These are phyloP conservation scores for Ustilago vetiveriae DNA, from an alignment of 1,284 basidiomycete species.

Conservation along the genomic window DNA sequence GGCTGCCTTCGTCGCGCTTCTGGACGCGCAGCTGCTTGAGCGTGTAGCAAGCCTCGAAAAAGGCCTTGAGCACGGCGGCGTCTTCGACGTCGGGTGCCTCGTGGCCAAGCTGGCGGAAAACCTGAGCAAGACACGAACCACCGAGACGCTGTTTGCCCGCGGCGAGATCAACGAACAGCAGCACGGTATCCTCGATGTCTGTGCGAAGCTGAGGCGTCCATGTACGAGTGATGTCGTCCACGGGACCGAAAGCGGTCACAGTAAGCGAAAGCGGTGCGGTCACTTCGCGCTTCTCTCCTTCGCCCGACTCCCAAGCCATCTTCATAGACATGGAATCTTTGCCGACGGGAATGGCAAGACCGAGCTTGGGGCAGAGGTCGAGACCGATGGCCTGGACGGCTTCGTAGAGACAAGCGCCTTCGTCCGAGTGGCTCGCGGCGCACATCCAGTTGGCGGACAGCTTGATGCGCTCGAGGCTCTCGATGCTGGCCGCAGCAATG, in stretches of 20 bases:
- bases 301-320: constrained; percentile 83
- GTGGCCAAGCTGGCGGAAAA: constrained; percentile 90
- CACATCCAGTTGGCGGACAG: constrained; percentile 99
- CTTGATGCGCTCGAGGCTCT: constrained; percentile 80
- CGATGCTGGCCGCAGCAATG: constrained; percentile 82
- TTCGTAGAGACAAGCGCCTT: constrained; percentile 89
- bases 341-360: constrained; percentile 93
- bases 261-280: constrained; percentile 90
- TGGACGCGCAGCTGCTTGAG: constrained; percentile 71
- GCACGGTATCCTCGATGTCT: constrained; percentile 72
- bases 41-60: constrained; percentile 80
- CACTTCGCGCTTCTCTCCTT: constrained; percentile 78
- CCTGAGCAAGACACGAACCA: constrained; percentile 93
- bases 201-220: constrained; percentile 89
- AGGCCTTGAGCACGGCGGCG: constrained; percentile 78
- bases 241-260: constrained; percentile 92
- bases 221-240: constrained; percentile 79
- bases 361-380: constrained; percentile 92
- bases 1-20: constrained; percentile 70
- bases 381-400: constrained; percentile 92
- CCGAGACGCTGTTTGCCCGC: constrained; percentile 84
- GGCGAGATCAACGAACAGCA: constrained; percentile 91
- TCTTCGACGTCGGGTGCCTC: constrained; percentile 89
- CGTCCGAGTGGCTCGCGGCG: constrained; percentile 86
- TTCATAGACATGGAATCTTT: constrained; percentile 99